A percentile compares a stretch with the other conserved stretches of the same genome.
Conservation (phyloP, 805 yeast species). For the Candida vaughaniae region DNA sequence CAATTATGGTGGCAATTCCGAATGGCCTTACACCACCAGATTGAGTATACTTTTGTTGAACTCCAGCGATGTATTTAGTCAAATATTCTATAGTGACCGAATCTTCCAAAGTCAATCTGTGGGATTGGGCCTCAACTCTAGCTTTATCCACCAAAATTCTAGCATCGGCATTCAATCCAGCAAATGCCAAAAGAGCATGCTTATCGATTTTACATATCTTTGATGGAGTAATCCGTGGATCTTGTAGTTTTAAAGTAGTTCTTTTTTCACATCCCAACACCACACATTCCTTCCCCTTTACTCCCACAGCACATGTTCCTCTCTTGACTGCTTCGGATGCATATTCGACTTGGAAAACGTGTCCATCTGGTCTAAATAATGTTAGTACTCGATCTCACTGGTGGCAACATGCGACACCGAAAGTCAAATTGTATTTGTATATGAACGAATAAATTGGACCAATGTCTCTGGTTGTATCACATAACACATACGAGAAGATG, state of each 20-base stretch:
- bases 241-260: conserved; percentile 92
- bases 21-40: conserved; percentile 98
- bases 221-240: conserved; percentile 93
- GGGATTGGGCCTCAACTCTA: conserved; percentile 94
- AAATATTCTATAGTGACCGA: conserved; percentile 88
- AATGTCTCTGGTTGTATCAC: too few species aligned
- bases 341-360: conserved; percentile 97
- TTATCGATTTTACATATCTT: conserved; percentile 89
- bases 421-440: too few species aligned
- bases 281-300: conserved; percentile 84
- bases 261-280: conserved; percentile 97
- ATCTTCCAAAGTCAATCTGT: conserved; percentile 90
- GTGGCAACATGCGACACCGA: conserved; percentile 16
- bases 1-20: conserved; percentile 92
- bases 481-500: conserved; percentile 85
- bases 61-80: conserved; percentile 95
- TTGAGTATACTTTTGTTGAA: conserved; percentile 95
- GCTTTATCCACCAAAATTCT: conserved; percentile 93
- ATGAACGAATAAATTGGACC: too few species aligned
- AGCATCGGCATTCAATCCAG: conserved; percentile 98
- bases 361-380: conserved; percentile 85
- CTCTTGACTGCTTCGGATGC: conserved; percentile 97
- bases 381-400: conserved; percentile 27
- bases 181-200: conserved; percentile 90
- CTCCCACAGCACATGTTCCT: conserved; percentile 98